Percentiles rank a stretch among this genome's conserved stretches.
These are phyloP conservation scores for Phialophora expanda DNA, from an alignment of 2,329 filamentous ascomycete genomes.

Conservation along the genomic window DNA sequence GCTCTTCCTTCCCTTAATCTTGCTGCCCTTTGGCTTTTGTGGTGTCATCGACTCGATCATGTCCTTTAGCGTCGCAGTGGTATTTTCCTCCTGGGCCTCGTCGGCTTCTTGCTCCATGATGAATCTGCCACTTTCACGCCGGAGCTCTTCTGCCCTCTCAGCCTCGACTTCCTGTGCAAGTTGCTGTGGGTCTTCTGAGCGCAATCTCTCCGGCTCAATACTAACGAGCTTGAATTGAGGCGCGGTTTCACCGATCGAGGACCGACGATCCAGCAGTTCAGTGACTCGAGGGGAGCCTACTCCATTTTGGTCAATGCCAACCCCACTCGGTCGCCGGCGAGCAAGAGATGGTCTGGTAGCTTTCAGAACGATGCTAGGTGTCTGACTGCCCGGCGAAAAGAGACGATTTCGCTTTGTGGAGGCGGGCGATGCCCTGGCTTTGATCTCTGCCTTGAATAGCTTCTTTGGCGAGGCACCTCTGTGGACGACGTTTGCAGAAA, in stretches of 20 bases:
- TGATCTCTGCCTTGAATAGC: slow-evolving; percentile 52
- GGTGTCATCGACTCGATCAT: slow-evolving; percentile 80
- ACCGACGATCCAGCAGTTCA: slow-evolving; percentile 71
- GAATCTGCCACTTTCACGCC: slow-evolving; percentile 64
- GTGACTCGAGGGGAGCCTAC: slow-evolving; percentile 77
- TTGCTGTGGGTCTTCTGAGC: slow-evolving; percentile 68
- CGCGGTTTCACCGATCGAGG: slow-evolving; percentile 72
- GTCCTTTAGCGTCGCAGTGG: slow-evolving; percentile 71
- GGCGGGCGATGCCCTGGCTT: slow-evolving; percentile 45
- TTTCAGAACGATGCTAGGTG: slow-evolving; percentile 68
- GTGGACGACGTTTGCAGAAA: slow-evolving; percentile 51
- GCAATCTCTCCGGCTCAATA: slow-evolving; percentile 54
- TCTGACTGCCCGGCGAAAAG: slow-evolving; percentile 65
- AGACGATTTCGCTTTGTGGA: slow-evolving; percentile 49
- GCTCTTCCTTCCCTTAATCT: slow-evolving; percentile 72
- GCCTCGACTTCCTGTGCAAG: slow-evolving; percentile 68
- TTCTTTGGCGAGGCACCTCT: slow-evolving; percentile 58
- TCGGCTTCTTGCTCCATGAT: slow-evolving; percentile 61
- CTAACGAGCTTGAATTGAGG: slow-evolving; percentile 65
- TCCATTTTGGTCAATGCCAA: slow-evolving; percentile 72
- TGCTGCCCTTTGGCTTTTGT: slow-evolving; percentile 61
- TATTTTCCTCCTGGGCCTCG: slow-evolving; percentile 62
- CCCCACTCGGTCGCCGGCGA: slow-evolving; percentile 64
- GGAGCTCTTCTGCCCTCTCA: slow-evolving; percentile 65
- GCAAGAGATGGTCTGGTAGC: slow-evolving; percentile 52